Evolutionary conservation across 2,329 filamentous ascomycete species (phyloP).

Genomic region (Diplocarpon rosae): DNA sequence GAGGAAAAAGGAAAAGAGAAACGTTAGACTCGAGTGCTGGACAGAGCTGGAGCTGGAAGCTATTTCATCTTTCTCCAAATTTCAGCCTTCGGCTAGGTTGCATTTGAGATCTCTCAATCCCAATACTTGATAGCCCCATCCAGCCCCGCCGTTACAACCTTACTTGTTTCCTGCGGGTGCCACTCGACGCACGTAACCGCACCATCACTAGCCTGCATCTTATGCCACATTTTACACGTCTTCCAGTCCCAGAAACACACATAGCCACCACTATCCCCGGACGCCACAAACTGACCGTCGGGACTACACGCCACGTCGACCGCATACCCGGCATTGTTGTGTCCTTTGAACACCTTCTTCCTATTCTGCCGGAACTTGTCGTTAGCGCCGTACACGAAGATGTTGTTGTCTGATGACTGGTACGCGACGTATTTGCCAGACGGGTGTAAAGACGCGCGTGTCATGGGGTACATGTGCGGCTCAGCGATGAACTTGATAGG

Average conservation of each 20-base stretch:
- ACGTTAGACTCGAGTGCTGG: too few relatives aligned
- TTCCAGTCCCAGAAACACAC: constrained; percentile 99
- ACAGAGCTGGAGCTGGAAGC: too few relatives aligned
- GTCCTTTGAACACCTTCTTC: constrained; percentile 91
- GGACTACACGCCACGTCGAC: constrained; percentile 83
- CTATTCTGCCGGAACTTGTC: constrained; percentile 96
- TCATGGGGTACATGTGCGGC: constrained; percentile 95
- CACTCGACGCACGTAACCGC: constrained; percentile 82
- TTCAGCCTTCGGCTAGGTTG: background rate
- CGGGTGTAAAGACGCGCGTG: constrained; percentile 72
- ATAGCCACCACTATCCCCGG: constrained; percentile 78
- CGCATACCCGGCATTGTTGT: constrained; percentile 90
- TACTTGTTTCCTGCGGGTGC: constrained; percentile 96
- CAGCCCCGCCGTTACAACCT: constrained; percentile 81
- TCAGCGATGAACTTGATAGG: constrained; percentile 98
- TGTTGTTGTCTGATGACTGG: constrained; percentile 90
- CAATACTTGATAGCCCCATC: constrained; percentile 86
- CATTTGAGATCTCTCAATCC: constrained; percentile 48
- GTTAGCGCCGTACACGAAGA: constrained; percentile 86
- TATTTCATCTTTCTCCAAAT: too few relatives aligned
- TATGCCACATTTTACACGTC: constrained; percentile 98
- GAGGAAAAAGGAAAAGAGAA: too few relatives aligned
- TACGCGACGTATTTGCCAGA: constrained; percentile 90
- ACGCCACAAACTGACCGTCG: constrained; percentile 83
- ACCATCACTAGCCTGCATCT: constrained; percentile 74